phyloP scores from a whole-genome alignment of 2,329 filamentous ascomycete species.

The Aureobasidium lini region DNA sequence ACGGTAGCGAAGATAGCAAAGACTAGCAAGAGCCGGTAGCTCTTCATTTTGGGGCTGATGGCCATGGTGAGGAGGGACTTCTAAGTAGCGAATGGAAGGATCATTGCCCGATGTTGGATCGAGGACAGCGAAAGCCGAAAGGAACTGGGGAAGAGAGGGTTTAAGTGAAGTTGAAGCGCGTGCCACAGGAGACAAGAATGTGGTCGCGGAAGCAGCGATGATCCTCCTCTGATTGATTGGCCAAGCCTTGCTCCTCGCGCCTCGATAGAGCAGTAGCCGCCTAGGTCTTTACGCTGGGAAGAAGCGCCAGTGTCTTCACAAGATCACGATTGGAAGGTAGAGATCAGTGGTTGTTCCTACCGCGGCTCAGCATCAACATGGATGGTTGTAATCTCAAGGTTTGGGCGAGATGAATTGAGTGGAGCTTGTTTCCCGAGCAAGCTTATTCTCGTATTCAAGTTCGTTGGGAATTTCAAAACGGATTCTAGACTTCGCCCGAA shows the following conservation, averaged over 20 bases:
- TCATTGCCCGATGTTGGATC: background rate
- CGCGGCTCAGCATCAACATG: background rate
- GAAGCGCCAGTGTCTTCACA: background rate
- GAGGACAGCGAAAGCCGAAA: background rate
- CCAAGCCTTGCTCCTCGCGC: background rate
- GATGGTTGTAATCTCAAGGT: background rate
- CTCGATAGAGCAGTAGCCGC: background rate
- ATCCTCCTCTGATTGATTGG: background rate
- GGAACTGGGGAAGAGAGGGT: background rate
- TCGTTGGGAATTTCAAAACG: too few relatives aligned
- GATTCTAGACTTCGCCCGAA: too few relatives aligned
- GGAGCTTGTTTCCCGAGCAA: background rate
- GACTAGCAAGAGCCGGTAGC: slow-evolving; percentile 13
- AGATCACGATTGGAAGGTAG: background rate
- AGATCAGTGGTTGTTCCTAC: background rate
- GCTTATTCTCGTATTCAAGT: too few relatives aligned
- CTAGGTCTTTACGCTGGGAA: background rate
- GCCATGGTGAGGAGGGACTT: background rate
- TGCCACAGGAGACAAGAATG: slow-evolving; percentile 4
- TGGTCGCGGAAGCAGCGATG: background rate
- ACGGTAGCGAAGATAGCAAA: slow-evolving; percentile 10
- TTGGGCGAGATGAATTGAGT: background rate
- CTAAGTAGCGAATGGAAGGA: background rate
- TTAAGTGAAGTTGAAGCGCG: background rate
- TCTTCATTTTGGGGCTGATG: slow-evolving; percentile 3